Base-by-base conservation (phyloP, 768 basidiomycete genomes). In the Termitomyces sp. region DNA sequence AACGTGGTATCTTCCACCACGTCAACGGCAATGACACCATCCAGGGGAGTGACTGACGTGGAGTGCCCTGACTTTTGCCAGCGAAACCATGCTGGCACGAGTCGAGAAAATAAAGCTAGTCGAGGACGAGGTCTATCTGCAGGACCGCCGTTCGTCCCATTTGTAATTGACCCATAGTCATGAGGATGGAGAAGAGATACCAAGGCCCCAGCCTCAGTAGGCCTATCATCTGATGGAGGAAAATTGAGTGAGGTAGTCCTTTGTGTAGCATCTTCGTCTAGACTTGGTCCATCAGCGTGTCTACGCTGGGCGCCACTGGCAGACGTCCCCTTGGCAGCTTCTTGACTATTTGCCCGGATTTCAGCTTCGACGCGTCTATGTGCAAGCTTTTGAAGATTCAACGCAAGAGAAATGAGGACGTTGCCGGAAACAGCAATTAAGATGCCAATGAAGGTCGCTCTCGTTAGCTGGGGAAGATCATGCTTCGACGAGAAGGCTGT, bases 381-480 rank as follows among this genome's bases (percentile, higher is more conserved):
- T 1, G 93, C 93, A 17, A 96, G 80, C 68, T 97, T 98, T 72
- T 98, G 95, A 34, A 90, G 74, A 72, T 97, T 97, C 60, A 98
- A 79, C 16, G 93, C 95, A 23, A 95, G 79, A 10, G 89, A 91
- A 59, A 98, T 94, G 59, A 97, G 80, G 11, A 94, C 72, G 66
- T 96, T 96, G 32, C 94, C 94, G 8, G 79, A 76, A 54, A 96
- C 81, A 3, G 94, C 88, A 35, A 94, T 84, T 5, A 79, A 77
- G 35, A 98, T 95, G 16, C 95, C 95, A 54, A 91, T 84, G 64
- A 80, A 69, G 5, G 84, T 80, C 52, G 78, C 72, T 14, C 76
- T 73, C 17, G 78, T 81, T 52, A 90, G 68, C 63, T 77, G 72
- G 28, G 86, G 86, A 21, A 84, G 73, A 65, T 73, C 74, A 56